These are phyloP conservation scores for Symbiodinium pilosum DNA, from an alignment of 73 alveolate genomes.

Conservation along the genomic window DNA sequence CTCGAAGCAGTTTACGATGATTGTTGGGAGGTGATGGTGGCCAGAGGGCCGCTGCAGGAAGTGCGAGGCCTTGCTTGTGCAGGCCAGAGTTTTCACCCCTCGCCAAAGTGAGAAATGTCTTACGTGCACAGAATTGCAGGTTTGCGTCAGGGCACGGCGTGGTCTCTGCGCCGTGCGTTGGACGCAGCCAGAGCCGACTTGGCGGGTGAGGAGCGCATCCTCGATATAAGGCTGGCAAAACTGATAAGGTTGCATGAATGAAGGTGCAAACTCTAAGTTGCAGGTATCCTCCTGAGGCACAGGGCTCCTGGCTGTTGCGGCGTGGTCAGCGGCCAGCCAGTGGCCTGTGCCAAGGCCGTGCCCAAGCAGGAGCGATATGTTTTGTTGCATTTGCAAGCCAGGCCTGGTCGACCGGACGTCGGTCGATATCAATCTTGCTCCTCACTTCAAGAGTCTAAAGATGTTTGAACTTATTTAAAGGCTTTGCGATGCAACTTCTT, in stretches of 20 bases:
- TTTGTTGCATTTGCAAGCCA: neutral
- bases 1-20: too few relatives aligned
- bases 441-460: neutral
- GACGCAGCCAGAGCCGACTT: neutral
- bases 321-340: neutral
- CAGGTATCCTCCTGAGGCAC: slow-evolving; percentile 7
- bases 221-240: neutral
- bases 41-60: neutral
- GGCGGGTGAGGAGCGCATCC: neutral
- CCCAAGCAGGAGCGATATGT: neutral
- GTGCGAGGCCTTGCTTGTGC: slow-evolving; percentile 21
- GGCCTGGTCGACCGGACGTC: neutral
- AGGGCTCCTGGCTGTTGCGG: slow-evolving; percentile 4
- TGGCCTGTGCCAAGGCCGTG: slow-evolving; percentile 1
- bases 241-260: neutral
- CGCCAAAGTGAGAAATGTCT: neutral
- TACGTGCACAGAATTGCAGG: neutral
- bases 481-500: too few relatives aligned
- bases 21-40: neutral
- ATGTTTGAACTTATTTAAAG: neutral
- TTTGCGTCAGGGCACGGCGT: neutral
- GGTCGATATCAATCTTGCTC: neutral
- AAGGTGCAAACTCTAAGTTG: neutral
- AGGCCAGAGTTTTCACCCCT: neutral
- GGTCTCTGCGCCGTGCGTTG: slow-evolving; percentile 18